Base-by-base conservation (phyloP, 1,139 yeast genomes). In the Candida smagusa region DNA sequence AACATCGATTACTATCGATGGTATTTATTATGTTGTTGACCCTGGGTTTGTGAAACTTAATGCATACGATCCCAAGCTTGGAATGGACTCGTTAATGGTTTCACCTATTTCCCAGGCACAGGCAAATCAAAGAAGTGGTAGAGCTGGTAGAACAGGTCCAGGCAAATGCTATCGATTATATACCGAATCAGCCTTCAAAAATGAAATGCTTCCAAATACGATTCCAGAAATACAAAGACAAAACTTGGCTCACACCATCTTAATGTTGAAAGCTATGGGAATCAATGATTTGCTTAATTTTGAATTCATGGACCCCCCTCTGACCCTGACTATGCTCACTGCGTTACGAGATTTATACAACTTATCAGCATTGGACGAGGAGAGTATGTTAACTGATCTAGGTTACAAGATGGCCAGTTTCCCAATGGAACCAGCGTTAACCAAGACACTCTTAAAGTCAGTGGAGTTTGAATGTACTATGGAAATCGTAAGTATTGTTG, bases 231-330 rank as follows among this genome's bases (percentile, higher is more conserved):
- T 92, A 39, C 96, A 89, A 59, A 69, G 99, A 43, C 95, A 86
- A 54, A 92, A 94, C 56, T 63, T 92, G 43, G 77, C 96, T 3
- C 78, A 84, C 53, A 89, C 97, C 0, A 82, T 90, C 34, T 66
- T 92, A 48, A 81, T 90, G 86, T 70, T 92, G 43, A 92, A 92
- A 56, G 96, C 97, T 1, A 89, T 92, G 94, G 97, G 97, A 0
- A 87, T 92, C 37, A 76, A 85, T 41, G 94, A 90, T 56, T 61
- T 90, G 34, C 49, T 87, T 27, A 70, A 76, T 41, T 90, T 90
- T 61, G 96, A 87, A 36, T 90, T 90, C 51, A 87, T 90, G 95
- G 99, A 92, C 54, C 90, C 95, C 7, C 99, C 99, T 0, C 84
- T 94, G 1, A 72, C 76, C 12, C 79, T 77, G 38, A 74, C 95